Percentiles rank a stretch among this genome's conserved stretches.
phyloP scores from a whole-genome alignment of 139 green algal species.

The Tetradesmus obliquus region DNA sequence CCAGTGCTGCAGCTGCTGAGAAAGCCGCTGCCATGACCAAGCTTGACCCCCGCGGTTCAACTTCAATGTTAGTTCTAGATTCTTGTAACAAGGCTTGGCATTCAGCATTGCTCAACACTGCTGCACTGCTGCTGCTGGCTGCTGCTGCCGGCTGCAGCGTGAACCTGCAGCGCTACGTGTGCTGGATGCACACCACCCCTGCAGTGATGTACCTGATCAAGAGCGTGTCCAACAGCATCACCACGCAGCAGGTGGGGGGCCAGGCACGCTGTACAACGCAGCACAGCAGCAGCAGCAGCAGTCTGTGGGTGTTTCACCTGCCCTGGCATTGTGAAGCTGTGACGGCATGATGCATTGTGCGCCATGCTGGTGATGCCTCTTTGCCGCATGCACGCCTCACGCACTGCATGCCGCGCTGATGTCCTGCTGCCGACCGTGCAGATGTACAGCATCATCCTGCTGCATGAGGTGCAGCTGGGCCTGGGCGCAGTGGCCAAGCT shows the following conservation, averaged over 20 bases:
- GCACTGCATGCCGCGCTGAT: background rate
- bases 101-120: background rate
- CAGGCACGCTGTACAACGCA: background rate
- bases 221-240: constrained; percentile 49
- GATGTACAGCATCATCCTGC: constrained; percentile 39
- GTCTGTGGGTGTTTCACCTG: background rate
- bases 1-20: background rate
- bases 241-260: constrained; percentile 31
- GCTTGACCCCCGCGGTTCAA: background rate
- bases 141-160: constrained; percentile 33
- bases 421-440: constrained; percentile 7
- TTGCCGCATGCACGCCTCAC: background rate
- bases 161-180: constrained; percentile 59
- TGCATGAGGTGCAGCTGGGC: constrained; percentile 58
- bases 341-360: background rate
- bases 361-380: background rate
- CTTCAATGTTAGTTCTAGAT: background rate
- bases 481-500: constrained; percentile 45
- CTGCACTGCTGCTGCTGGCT: background rate
- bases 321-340: background rate
- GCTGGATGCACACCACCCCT: constrained; percentile 65
- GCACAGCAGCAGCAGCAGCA: background rate
- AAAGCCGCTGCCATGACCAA: background rate
- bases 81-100: background rate
- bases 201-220: constrained; percentile 56